phyloP scores from a whole-genome alignment of 208 protist species.

The Herpetomonas samuelpessoai region DNA sequence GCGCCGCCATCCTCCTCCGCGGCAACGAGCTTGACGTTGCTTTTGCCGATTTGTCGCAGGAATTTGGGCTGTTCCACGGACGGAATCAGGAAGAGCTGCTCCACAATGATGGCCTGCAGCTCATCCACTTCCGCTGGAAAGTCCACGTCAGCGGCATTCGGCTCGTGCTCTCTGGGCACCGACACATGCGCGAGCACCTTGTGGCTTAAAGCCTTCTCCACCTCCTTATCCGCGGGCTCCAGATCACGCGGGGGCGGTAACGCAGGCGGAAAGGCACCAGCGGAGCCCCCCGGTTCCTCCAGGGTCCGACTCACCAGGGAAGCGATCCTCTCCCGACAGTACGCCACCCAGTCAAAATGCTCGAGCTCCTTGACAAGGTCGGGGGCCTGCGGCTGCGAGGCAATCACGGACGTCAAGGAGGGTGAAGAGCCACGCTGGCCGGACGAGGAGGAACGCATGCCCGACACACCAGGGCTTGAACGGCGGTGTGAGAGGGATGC shows the following conservation, averaged over 20 bases:
- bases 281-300: not conserved
- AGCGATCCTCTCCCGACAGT: conserved; percentile 23
- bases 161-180: conserved; percentile 25
- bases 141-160: conserved; percentile 75
- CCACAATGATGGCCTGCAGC: conserved; percentile 80
- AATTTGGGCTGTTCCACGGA: conserved; percentile 67
- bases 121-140: conserved; percentile 65
- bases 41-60: conserved; percentile 74
- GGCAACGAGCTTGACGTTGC: conserved; percentile 73
- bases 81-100: conserved; percentile 74
- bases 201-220: conserved; percentile 62
- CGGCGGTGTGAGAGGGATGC: conserved; percentile 12
- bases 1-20: conserved; percentile 28
- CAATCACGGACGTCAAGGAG: not conserved
- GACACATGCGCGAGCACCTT: conserved; percentile 68
- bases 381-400: not conserved
- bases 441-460: too few species aligned
- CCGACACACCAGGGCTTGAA: not conserved
- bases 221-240: conserved; percentile 53
- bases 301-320: conserved; percentile 18
- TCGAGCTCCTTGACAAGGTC: conserved; percentile 6
- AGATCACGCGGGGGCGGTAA: conserved; percentile 26
- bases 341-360: conserved; percentile 43
- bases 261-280: not conserved
- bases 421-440: too few species aligned